phyloP scores from a whole-genome alignment of 2,329 filamentous ascomycete genomes.

The Plectosphaerella cucumerina region DNA sequence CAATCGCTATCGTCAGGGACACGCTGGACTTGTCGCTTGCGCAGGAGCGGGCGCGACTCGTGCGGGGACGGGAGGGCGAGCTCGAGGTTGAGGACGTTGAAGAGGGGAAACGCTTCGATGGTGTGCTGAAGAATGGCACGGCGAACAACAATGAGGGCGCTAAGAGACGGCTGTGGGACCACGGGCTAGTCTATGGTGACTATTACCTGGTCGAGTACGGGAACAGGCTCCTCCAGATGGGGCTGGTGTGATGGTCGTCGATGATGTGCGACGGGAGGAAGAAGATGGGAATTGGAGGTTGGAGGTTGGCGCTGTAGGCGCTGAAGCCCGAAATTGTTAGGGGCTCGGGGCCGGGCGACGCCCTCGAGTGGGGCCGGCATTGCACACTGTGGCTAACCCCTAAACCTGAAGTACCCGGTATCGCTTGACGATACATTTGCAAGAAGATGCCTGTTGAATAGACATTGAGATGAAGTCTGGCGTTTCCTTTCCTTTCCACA shows the following conservation, averaged over 20 bases:
- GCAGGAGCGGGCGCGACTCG: constrained; percentile 15
- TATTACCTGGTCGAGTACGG: constrained; percentile 41
- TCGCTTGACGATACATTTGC: too few species aligned
- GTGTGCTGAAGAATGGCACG: constrained; percentile 25
- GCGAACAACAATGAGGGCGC: constrained; percentile 25
- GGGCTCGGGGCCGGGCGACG: too few species aligned
- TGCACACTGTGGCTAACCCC: too few species aligned
- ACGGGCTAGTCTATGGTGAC: constrained; percentile 41
- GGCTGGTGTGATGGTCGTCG: constrained; percentile 9
- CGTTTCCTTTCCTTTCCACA: too few species aligned
- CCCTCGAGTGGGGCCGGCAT: too few species aligned
- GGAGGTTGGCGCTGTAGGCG: too few species aligned
- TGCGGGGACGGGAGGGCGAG: neutral
- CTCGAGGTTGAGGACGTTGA: constrained; percentile 6
- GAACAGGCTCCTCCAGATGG: constrained; percentile 34
- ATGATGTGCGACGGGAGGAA: too few species aligned
- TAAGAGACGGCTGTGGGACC: constrained; percentile 18
- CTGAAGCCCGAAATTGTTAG: too few species aligned
- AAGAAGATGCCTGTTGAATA: too few species aligned
- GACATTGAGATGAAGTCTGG: too few species aligned
- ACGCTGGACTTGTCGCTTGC: constrained; percentile 16
- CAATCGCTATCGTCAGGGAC: constrained; percentile 12
- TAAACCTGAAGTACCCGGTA: too few species aligned
- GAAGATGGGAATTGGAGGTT: too few species aligned
- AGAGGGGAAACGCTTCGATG: constrained; percentile 18